A percentile compares a stretch with the other conserved stretches of the same genome.
These are phyloP conservation scores for Monosporascus cannonballus DNA, from an alignment of 2,329 filamentous ascomycete genomes.

Conservation along the genomic window DNA sequence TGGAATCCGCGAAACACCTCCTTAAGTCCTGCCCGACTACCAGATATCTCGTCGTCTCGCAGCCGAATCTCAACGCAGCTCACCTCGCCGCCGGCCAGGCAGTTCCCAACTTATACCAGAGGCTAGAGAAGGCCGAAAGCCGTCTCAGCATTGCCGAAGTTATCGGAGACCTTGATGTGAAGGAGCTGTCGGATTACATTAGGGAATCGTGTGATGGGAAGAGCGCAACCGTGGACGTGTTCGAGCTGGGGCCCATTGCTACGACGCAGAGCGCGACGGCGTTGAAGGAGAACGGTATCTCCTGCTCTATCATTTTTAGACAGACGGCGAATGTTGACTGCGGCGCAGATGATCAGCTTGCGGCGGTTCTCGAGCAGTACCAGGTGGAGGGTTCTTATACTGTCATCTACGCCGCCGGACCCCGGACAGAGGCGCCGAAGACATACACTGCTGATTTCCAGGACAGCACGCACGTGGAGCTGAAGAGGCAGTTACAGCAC, in stretches of 20 bases:
- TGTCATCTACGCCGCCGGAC: slow-evolving; percentile 67
- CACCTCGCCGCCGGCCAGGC: slow-evolving; percentile 53
- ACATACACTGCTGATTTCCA: slow-evolving; percentile 62
- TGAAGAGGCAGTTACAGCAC: slow-evolving; percentile 55
- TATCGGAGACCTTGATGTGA: slow-evolving; percentile 40
- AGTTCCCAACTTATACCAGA: slow-evolving; percentile 44
- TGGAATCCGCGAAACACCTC: slow-evolving; percentile 38
- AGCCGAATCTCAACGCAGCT: slow-evolving; percentile 64
- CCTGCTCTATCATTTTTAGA: background rate
- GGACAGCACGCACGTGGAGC: slow-evolving; percentile 60
- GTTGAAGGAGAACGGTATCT: slow-evolving; percentile 43
- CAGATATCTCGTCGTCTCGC: slow-evolving; percentile 71
- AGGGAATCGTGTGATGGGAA: slow-evolving; percentile 38
- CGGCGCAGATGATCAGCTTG: slow-evolving; percentile 42
- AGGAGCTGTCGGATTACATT: slow-evolving; percentile 39
- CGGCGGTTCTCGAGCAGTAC: slow-evolving; percentile 38
- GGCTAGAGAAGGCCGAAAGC: slow-evolving; percentile 31
- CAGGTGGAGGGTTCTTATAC: slow-evolving; percentile 53
- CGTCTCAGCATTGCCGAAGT: slow-evolving; percentile 51
- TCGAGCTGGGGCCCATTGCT: slow-evolving; percentile 36
- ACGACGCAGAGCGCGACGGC: slow-evolving; percentile 36
- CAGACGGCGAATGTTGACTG: slow-evolving; percentile 15
- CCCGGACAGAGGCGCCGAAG: slow-evolving; percentile 36
- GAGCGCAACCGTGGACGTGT: slow-evolving; percentile 32
- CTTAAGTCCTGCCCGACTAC: slow-evolving; percentile 66